These are phyloP conservation scores for Neopestalotiopsis rosae DNA, from an alignment of 2,329 filamentous ascomycete species.

Conservation along the genomic window DNA sequence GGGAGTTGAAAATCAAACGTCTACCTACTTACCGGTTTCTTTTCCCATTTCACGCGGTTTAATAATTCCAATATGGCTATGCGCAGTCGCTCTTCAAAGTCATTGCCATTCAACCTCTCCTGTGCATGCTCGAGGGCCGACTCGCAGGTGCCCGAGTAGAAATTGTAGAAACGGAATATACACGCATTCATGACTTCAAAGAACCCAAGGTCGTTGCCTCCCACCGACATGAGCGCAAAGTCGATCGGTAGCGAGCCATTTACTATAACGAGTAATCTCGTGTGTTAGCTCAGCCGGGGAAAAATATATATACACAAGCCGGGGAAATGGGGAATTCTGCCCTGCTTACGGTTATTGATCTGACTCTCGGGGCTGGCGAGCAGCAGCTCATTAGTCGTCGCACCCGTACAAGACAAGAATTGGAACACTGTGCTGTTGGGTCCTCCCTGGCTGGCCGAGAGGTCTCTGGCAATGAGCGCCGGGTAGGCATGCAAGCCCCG, in stretches of 20 bases:
- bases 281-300: not conserved
- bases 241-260: slow-evolving; percentile 43
- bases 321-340: not conserved
- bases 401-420: slow-evolving; percentile 53
- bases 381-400: slow-evolving; percentile 47
- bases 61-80: slow-evolving; percentile 49
- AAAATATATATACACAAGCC: no score
- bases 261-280: slow-evolving; percentile 25
- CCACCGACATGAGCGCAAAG: slow-evolving; percentile 53
- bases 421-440: slow-evolving; percentile 42
- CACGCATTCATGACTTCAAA: slow-evolving; percentile 56
- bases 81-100: slow-evolving; percentile 45
- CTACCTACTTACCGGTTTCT: slow-evolving; percentile 34
- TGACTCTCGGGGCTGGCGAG: slow-evolving; percentile 43
- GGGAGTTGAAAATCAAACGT: not conserved
- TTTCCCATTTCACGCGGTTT: slow-evolving; percentile 49
- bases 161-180: slow-evolving; percentile 55
- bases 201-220: slow-evolving; percentile 55
- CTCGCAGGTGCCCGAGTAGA: slow-evolving; percentile 52
- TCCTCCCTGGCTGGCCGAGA: slow-evolving; percentile 31
- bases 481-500: slow-evolving; percentile 48
- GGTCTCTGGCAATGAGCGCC: slow-evolving; percentile 44
- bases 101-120: slow-evolving; percentile 37
- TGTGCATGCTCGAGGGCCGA: slow-evolving; percentile 42
- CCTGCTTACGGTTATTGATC: slow-evolving; percentile 39